Base-by-base conservation (phyloP, 108 stramenopile genomes). In the Nitzschia putrida region DNA sequence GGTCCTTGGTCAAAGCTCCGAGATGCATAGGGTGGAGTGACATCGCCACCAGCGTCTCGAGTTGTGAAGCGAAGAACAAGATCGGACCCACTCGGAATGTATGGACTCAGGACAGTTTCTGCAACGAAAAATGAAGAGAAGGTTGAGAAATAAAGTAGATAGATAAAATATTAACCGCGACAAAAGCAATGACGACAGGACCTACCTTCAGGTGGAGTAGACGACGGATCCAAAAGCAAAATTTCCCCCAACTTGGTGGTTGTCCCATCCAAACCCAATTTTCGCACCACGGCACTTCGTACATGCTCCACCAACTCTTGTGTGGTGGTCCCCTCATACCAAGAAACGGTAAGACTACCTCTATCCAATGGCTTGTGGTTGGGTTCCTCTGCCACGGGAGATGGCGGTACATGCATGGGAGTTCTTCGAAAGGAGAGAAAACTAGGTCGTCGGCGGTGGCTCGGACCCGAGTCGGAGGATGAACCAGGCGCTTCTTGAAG, bases 61-160 rank as follows among this genome's bases (percentile, higher is more conserved):
- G 78, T 83, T 20, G 77, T 73, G 64, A 89, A 93, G 45, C 80
- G 80, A 42, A 93, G 69, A 9, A 87, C 43, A 59, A 93, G 87
- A 12, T 70, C 51, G 10, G 92, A 88, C 45, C 88, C 88, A 69
- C 85, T 80, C 5, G 92, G 92, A 59, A 93, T 88, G 55, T 80
- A 90, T 25, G 92, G 86, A 38, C 77, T 84, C 21, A 93, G 71
- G 20, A 93, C 87, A 13, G 90, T 84, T 79, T 93, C 92, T 92
- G 80, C 47, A 49, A 7, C 10, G 24, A 12, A 24, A 58, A 58
- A 34, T 14, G 13, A 8, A 16, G 47, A 49, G 14, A 39, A 16
- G 16, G 34, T 59, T n/a, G 20, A 21, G 23, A 57, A 14, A 21
- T 16, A 16, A 20, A 55, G 9, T 10, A 55, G 9, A 10, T 23